phyloP scores from a whole-genome alignment of 2,329 filamentous ascomycete genomes.

The Passalora sequoiae region DNA sequence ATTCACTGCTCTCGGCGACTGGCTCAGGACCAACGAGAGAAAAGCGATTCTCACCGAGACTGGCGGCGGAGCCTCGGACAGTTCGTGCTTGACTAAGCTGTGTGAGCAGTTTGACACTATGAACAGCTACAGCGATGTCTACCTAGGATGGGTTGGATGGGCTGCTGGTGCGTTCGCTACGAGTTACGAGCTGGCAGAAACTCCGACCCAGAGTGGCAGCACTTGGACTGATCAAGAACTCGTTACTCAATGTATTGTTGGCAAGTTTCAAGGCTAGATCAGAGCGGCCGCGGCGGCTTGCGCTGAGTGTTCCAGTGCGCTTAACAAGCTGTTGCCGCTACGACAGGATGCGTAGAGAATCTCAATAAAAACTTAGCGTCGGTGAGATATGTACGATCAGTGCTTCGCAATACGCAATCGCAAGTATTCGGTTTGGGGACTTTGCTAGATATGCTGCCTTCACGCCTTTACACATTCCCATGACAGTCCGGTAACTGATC shows the following conservation, averaged over 20 bases:
- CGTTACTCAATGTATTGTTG: constrained; percentile 28
- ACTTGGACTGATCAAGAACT: constrained; percentile 27
- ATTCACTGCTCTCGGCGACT: constrained; percentile 35
- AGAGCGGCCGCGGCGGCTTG: too few relatives aligned
- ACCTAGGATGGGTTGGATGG: constrained; percentile 33
- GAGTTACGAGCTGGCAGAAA: constrained; percentile 29
- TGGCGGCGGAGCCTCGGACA: constrained; percentile 37
- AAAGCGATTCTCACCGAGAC: constrained; percentile 40
- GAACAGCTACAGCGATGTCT: constrained; percentile 30
- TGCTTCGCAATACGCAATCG: too few relatives aligned
- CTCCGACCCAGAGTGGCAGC: constrained; percentile 21
- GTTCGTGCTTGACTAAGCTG: constrained; percentile 32
- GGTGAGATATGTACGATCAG: too few relatives aligned
- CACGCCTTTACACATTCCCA: too few relatives aligned
- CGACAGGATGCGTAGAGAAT: too few relatives aligned
- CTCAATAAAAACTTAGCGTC: too few relatives aligned
- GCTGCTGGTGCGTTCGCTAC: constrained; percentile 31
- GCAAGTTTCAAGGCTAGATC: too few relatives aligned
- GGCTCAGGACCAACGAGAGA: constrained; percentile 35
- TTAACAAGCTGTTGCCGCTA: too few relatives aligned
- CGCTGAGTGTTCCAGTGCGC: too few relatives aligned
- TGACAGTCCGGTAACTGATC: too few relatives aligned
- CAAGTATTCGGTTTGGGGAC: too few relatives aligned
- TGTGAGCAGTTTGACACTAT: constrained; percentile 33
- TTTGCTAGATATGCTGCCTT: too few relatives aligned